Evolutionary conservation across 2,329 filamentous ascomycete genomes (phyloP).

Genomic region (Cercospora sp.): DNA sequence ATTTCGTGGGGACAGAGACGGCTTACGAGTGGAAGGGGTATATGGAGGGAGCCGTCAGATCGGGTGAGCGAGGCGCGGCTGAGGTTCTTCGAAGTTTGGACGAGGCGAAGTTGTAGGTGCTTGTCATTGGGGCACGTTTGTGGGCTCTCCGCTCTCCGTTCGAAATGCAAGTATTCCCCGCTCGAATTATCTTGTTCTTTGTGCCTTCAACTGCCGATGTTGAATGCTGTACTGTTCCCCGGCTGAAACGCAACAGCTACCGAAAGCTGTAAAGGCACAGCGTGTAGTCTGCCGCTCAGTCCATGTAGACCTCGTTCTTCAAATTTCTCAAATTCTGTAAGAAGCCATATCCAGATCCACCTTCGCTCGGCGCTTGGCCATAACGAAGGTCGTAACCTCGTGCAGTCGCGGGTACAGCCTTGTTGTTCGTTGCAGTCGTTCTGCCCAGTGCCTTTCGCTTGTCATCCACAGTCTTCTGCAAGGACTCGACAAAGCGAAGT

Average conservation of each 20-base stretch:
- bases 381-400: slow-evolving; percentile 34
- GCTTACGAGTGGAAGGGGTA: slow-evolving; percentile 57
- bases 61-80: slow-evolving; percentile 51
- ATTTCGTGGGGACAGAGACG: slow-evolving; percentile 59
- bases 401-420: slow-evolving; percentile 25
- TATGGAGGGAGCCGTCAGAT: slow-evolving; percentile 58
- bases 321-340: slow-evolving; percentile 55
- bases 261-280: neutral
- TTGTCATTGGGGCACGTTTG: neutral
- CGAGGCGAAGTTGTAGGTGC: slow-evolving; percentile 3
- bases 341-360: slow-evolving; percentile 48
- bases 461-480: slow-evolving; percentile 83
- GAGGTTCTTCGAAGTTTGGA: slow-evolving; percentile 43
- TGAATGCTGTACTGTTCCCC: neutral
- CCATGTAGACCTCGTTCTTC: slow-evolving; percentile 35
- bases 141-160: neutral
- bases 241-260: neutral
- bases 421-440: slow-evolving; percentile 19
- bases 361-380: slow-evolving; percentile 33
- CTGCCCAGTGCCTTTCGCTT: slow-evolving; percentile 50
- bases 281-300: slow-evolving; percentile 7
- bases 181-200: neutral
- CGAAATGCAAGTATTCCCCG: neutral
- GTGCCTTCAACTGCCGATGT: neutral
- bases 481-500: slow-evolving; percentile 73